Evolutionary conservation across 768 basidiomycete genomes (phyloP).

Genomic region (Roridomyces roridus): DNA sequence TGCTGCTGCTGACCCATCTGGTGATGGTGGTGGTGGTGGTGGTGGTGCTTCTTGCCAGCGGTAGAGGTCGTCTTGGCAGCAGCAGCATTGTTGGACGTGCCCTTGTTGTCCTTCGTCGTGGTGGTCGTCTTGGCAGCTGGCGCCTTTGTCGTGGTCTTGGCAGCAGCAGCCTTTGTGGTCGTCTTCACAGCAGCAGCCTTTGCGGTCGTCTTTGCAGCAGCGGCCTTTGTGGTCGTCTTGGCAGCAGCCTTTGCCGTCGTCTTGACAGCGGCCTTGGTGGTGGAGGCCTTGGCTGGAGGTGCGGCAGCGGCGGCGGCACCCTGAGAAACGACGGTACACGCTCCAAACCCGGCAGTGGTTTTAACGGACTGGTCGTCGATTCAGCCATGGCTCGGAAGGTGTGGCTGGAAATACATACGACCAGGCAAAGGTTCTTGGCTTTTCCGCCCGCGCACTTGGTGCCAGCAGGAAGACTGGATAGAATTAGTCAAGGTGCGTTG

Average conservation of each 20-base stretch:
- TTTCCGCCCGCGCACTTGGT: slow-evolving; percentile 58
- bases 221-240: background rate
- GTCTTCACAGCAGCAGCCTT: background rate
- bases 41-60: background rate
- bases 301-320: slow-evolving; percentile 22
- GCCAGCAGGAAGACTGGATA: slow-evolving; percentile 45
- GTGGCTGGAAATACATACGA: slow-evolving; percentile 32
- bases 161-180: slow-evolving; percentile 6
- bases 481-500: background rate
- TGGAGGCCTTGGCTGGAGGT: slow-evolving; percentile 25
- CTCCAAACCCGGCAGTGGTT: slow-evolving; percentile 58
- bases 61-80: slow-evolving; percentile 1
- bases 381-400: background rate
- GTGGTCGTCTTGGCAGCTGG: slow-evolving; percentile 17
- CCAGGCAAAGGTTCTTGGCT: slow-evolving; percentile 52
- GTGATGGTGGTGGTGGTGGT: background rate
- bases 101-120: too few relatives aligned
- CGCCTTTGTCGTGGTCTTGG: slow-evolving; percentile 16
- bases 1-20: too few relatives aligned
- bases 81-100: too few relatives aligned
- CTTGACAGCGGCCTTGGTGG: slow-evolving; percentile 20
- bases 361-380: slow-evolving; percentile 43
- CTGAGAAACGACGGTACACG: slow-evolving; percentile 55
- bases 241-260: background rate
- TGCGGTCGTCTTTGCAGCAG: background rate